These are phyloP conservation scores for Penicillium subrubescens DNA, from an alignment of 495 filamentous ascomycete species.

Conservation along the genomic window DNA sequence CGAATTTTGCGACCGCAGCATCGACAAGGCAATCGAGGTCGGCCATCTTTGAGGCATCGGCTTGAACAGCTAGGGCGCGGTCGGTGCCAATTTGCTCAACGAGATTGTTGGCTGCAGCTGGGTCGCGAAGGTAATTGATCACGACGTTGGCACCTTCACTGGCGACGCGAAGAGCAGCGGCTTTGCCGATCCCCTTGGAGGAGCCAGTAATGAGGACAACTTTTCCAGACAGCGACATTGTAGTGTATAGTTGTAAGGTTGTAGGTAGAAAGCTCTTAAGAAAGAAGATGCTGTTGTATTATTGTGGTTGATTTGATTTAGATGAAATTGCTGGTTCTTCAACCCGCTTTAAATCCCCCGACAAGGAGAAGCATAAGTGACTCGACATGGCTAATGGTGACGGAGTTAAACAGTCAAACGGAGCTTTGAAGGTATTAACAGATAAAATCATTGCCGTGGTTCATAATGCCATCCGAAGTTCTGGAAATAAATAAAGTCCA, in stretches of 20 bases:
- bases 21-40: slow-evolving; percentile 47
- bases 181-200: slow-evolving; percentile 67
- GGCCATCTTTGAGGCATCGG: slow-evolving; percentile 41
- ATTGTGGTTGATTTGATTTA: neutral
- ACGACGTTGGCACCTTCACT: slow-evolving; percentile 63
- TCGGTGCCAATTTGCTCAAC: slow-evolving; percentile 55
- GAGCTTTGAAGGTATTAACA: neutral
- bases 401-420: neutral
- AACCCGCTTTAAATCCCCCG: neutral
- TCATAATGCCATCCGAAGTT: neutral
- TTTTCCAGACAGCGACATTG: slow-evolving; percentile 10
- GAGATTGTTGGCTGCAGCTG: slow-evolving; percentile 54
- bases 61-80: slow-evolving; percentile 58
- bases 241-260: neutral
- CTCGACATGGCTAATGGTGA: neutral
- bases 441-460: neutral
- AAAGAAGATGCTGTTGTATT: neutral
- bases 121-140: slow-evolving; percentile 62
- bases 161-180: slow-evolving; percentile 56
- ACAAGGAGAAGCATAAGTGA: neutral
- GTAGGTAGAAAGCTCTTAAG: neutral
- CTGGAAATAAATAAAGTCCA: neutral
- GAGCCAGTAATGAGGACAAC: slow-evolving; percentile 56
- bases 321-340: neutral
- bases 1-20: slow-evolving; percentile 46